These are phyloP conservation scores for Penicillium parvum DNA, from an alignment of 495 filamentous ascomycete genomes.

Conservation along the genomic window DNA sequence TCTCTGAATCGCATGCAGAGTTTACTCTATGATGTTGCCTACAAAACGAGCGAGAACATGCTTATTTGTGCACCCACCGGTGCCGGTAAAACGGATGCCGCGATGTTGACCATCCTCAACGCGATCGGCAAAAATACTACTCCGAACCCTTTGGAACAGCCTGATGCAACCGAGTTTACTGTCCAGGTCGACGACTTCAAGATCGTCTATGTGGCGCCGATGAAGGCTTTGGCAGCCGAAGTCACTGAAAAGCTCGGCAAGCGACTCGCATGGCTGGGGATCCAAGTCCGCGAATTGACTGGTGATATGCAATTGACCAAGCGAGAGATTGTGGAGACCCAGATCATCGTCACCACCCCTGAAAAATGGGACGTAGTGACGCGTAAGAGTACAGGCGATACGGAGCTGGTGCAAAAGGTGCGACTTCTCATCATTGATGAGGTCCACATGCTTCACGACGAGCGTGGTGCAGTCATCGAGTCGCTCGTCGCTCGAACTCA, in stretches of 20 bases:
- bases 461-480: conserved; percentile 92
- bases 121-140: conserved; percentile 77
- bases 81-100: conserved; percentile 97
- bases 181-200: conserved; percentile 89
- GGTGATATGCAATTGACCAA: conserved; percentile 99
- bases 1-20: conserved; percentile 96
- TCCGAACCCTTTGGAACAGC: conserved; percentile 73
- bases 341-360: conserved; percentile 97
- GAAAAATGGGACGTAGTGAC: conserved; percentile 99
- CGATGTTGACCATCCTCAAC: conserved; percentile 93
- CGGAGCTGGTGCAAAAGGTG: conserved; percentile 96
- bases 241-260: conserved; percentile 93
- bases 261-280: conserved; percentile 86
- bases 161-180: conserved; percentile 66
- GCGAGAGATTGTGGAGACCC: conserved; percentile 87
- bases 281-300: conserved; percentile 85
- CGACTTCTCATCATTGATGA: conserved; percentile 96
- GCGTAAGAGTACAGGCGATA: conserved; percentile 93
- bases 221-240: conserved; percentile 97
- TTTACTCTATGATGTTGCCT: conserved; percentile 90
- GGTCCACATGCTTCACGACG: conserved; percentile 99
- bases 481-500: conserved; percentile 91
- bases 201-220: conserved; percentile 29
- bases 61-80: conserved; percentile 96
- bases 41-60: conserved; percentile 96